Conservation (phyloP, 2,329 filamentous ascomycete species). For the Verruconis gallopava region DNA sequence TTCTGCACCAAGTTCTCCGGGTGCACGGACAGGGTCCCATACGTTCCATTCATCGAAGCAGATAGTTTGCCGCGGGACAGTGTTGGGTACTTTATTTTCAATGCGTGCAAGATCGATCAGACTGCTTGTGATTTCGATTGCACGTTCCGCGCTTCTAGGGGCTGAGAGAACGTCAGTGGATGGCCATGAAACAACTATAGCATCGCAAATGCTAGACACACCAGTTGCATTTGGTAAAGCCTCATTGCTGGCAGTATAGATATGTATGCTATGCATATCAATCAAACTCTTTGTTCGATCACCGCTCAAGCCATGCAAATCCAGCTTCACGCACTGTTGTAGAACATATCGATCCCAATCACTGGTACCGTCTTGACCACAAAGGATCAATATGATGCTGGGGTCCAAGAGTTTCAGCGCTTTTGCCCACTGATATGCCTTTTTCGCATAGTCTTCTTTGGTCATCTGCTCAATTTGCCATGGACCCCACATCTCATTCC, state of each 20-base stretch:
- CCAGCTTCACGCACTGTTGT: slow-evolving; percentile 49
- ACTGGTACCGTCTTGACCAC: slow-evolving; percentile 55
- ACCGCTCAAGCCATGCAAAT: slow-evolving; percentile 36
- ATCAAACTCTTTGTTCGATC: slow-evolving; percentile 38
- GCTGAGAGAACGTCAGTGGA: no score
- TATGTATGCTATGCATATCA: slow-evolving; percentile 71
- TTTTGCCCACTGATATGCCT: slow-evolving; percentile 60
- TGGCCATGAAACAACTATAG: no score
- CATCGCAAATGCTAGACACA: slow-evolving; percentile 24
- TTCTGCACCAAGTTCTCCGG: slow-evolving; percentile 59
- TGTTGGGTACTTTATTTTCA: slow-evolving; percentile 48
- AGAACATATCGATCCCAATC: slow-evolving; percentile 64
- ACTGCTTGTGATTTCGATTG: slow-evolving; percentile 55
- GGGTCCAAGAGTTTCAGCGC: slow-evolving; percentile 61
- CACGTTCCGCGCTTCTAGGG: slow-evolving; percentile 56
- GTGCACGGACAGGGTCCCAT: slow-evolving; percentile 60
- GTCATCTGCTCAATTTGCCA: slow-evolving; percentile 58
- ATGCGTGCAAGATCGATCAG: slow-evolving; percentile 63
- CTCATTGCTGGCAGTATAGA: slow-evolving; percentile 53
- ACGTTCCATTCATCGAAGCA: slow-evolving; percentile 84
- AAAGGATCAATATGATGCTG: slow-evolving; percentile 55
- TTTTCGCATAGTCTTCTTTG: slow-evolving; percentile 55
- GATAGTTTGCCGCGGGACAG: slow-evolving; percentile 52
- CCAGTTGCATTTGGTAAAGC: slow-evolving; percentile 25
- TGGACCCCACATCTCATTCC: slow-evolving; percentile 58